Conservation (phyloP, 495 filamentous ascomycete genomes). For the Hypoxylon lenormandii region DNA sequence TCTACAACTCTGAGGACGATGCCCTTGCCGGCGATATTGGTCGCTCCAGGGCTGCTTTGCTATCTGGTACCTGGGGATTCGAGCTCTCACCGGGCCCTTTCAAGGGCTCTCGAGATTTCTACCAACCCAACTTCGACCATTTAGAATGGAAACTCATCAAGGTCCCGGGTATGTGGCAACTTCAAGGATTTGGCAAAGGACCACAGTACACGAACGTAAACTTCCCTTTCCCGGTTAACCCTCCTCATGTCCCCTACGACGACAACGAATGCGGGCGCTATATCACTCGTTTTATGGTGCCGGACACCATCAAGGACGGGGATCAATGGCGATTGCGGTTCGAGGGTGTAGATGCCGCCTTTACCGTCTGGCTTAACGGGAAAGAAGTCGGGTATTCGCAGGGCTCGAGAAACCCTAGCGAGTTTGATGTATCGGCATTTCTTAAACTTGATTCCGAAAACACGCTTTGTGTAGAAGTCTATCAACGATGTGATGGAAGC, state of each 20-base stretch:
- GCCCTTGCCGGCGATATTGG: constrained; percentile 47
- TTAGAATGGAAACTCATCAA: constrained; percentile 67
- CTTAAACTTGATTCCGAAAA: constrained; percentile 62
- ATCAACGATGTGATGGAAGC: constrained; percentile 73
- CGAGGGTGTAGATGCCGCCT: constrained; percentile 77
- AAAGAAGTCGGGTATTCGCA: constrained; percentile 74
- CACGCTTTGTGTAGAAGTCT: constrained; percentile 71
- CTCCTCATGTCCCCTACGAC: constrained; percentile 70
- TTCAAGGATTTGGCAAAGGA: constrained; percentile 71
- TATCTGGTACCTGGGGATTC: constrained; percentile 71
- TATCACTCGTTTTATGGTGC: constrained; percentile 62
- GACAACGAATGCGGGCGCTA: constrained; percentile 76
- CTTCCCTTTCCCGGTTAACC: constrained; percentile 72
- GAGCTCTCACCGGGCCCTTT: constrained; percentile 65
- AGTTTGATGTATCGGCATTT: constrained; percentile 71
- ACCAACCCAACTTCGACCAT: constrained; percentile 49
- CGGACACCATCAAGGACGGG: constrained; percentile 52
- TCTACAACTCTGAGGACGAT: constrained; percentile 32
- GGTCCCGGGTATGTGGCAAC: constrained; percentile 78
- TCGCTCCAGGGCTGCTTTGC: constrained; percentile 55
- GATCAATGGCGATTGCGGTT: constrained; percentile 69
- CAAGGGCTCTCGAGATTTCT: constrained; percentile 59
- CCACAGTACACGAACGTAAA: constrained; percentile 75
- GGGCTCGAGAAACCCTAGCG: constrained; percentile 73
- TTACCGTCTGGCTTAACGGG: constrained; percentile 75